A percentile compares a stretch with the other conserved stretches of the same genome.
These are phyloP conservation scores for Tylopilus subfusipes DNA, from an alignment of 768 basidiomycete species.

Conservation along the genomic window DNA sequence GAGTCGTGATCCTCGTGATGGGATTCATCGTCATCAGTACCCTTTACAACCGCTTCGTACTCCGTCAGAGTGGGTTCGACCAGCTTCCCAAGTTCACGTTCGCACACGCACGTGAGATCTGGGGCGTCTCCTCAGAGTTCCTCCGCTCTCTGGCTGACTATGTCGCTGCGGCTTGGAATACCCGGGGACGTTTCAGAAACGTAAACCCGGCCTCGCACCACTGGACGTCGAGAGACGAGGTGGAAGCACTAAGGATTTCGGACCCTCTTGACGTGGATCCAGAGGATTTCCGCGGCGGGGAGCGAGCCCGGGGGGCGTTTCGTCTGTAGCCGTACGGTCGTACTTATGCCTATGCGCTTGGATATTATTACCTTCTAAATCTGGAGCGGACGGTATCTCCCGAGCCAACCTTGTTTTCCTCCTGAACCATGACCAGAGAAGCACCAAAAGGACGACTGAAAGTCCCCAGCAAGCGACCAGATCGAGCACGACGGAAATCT, in stretches of 20 bases:
- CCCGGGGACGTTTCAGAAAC: slow-evolving; percentile 14
- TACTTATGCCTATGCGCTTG: slow-evolving; percentile 1
- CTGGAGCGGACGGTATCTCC: slow-evolving; percentile 7
- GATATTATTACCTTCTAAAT: slow-evolving; percentile 27
- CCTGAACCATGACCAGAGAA: slow-evolving; percentile 16
- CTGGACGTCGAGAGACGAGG: slow-evolving; percentile 33
- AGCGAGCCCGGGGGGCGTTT: not conserved
- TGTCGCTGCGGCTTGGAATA: slow-evolving; percentile 10
- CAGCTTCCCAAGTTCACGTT: slow-evolving; percentile 64
- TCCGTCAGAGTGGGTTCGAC: slow-evolving; percentile 66
- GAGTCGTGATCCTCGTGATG: slow-evolving; percentile 53
- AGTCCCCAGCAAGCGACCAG: slow-evolving; percentile 36
- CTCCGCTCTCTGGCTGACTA: slow-evolving; percentile 13
- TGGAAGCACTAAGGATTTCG: slow-evolving; percentile 21
- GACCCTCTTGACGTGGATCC: slow-evolving; percentile 23
- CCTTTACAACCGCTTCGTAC: slow-evolving; percentile 75
- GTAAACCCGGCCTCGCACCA: slow-evolving; percentile 28
- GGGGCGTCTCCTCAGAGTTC: slow-evolving; percentile 21
- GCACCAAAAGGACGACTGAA: slow-evolving; percentile 13
- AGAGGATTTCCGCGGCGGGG: slow-evolving; percentile 1
- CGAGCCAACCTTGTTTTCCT: slow-evolving; percentile 14
- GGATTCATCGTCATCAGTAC: slow-evolving; percentile 66
- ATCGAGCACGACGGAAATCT: slow-evolving; percentile 45
- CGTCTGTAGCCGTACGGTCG: slow-evolving; percentile 6
- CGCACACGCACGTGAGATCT: slow-evolving; percentile 21